Evolutionary conservation across 73 alveolate species (phyloP).

Genomic region (Chromera velia): DNA sequence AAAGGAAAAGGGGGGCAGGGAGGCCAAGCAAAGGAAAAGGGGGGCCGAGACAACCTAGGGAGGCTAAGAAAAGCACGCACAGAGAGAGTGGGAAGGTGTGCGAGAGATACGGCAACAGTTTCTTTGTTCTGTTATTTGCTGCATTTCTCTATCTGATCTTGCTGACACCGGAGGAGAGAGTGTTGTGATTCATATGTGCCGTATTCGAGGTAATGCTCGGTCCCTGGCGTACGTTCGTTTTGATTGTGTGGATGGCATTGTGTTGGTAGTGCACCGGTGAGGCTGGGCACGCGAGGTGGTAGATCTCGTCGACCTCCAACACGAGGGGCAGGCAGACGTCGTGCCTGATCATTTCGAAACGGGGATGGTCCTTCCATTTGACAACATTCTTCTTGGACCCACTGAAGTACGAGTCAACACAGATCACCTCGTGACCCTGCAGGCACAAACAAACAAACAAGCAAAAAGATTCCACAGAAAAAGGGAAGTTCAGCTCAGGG

Average conservation of each 20-base stretch:
- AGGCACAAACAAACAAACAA: too few relatives aligned
- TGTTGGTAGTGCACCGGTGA: constrained; percentile 74
- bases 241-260: constrained; percentile 64
- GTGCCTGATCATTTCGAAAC: too few relatives aligned
- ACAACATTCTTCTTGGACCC: too few relatives aligned
- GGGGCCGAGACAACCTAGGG: neutral
- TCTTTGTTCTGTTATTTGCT: neutral
- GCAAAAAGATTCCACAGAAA: neutral
- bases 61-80: neutral
- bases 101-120: neutral
- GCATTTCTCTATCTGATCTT: neutral
- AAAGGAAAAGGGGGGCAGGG: too few relatives aligned
- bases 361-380: too few relatives aligned
- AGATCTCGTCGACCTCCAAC: constrained; percentile 66
- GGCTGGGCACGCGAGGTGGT: constrained; percentile 74
- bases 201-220: neutral
- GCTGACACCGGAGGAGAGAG: neutral
- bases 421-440: constrained; percentile 52
- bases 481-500: neutral
- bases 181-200: too few relatives aligned
- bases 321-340: too few relatives aligned
- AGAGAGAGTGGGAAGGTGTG: neutral
- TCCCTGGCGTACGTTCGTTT: constrained; percentile 31
- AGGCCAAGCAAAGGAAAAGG: too few relatives aligned
- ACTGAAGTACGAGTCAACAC: constrained; percentile 68